These are phyloP conservation scores for Arachis hypogaea DNA, from an alignment of 306 rosid species.

Conservation along the genomic window DNA sequence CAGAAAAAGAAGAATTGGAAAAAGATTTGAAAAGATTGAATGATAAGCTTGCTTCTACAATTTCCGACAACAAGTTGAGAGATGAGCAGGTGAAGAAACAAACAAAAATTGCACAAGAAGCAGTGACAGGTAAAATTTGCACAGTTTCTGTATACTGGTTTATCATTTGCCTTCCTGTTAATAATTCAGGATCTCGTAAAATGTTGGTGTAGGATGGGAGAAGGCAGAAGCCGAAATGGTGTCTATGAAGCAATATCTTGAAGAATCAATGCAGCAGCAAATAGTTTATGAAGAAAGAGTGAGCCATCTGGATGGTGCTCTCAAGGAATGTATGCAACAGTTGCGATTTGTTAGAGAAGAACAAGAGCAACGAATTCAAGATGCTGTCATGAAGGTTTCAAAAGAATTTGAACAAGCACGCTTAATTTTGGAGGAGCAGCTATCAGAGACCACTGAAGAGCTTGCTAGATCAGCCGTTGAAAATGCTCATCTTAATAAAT, in stretches of 20 bases:
- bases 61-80: conserved; percentile 64
- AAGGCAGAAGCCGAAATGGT: conserved; percentile 65
- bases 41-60: conserved; percentile 67
- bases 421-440: conserved; percentile 65
- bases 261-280: conserved; percentile 60
- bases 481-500: conserved; percentile 61
- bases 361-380: conserved; percentile 75
- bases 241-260: conserved; percentile 60
- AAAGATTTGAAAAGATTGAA: conserved; percentile 58
- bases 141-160: conserved; percentile 2
- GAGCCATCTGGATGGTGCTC: conserved; percentile 66
- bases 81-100: conserved; percentile 83
- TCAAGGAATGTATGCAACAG: conserved; percentile 87
- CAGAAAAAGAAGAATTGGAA: conserved; percentile 76
- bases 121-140: conserved; percentile 63
- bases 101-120: conserved; percentile 73
- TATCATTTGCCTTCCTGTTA: neutral
- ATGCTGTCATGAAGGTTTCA: conserved; percentile 68
- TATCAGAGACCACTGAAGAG: conserved; percentile 60
- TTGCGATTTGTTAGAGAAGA: conserved; percentile 76
- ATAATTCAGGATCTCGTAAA: conserved; percentile 22
- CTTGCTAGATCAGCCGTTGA: conserved; percentile 60
- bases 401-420: conserved; percentile 62
- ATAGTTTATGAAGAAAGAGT: conserved; percentile 66
- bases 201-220: conserved; percentile 73